Evolutionary conservation across 139 green algal genomes (phyloP), one percentile per base, ranked within the genome.

Genomic region (Asterochloris erici): DNA sequence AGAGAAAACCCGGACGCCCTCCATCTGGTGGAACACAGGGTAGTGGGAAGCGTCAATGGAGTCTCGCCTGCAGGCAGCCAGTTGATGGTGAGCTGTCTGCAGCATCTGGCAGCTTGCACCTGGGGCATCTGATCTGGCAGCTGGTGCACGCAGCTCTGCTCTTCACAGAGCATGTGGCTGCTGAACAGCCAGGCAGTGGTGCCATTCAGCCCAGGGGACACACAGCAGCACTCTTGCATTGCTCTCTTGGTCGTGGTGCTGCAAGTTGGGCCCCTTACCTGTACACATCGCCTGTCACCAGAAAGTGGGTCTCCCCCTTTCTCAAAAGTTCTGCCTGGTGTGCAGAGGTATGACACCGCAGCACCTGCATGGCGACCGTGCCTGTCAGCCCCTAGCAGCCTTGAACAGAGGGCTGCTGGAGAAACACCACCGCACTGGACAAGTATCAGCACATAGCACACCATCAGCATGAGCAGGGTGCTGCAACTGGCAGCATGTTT

Each of bases 11-110:
- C 91, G 81, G 73, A 87, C 28, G 79, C 84, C 97, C 91, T 99
- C 97, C 96, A 99, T 99, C 90, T 99, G 97, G 85, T 99, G 97
- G 86, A 99, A 99, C 15, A 99, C 97, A 0, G 97, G 97, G 91
- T 99, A 99, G 91, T 99, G 97, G 9, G 97, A 99, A 61, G 95
- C 89, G 84, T 99, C 97, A 77, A 99, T 98, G 64, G 91, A 90
- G 90, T 99, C 97, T 26, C 97, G 89, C 23, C 95, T 78, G 77
- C 82, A 86, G 13, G 82, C 82, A 74, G 82, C 82, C 66, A 27
- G 66, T 71, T 73, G 19, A 24, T 23, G 66, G 9, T 73, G 66
- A 23, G 66, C 66, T 27, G 66, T 73, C 6, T 73, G 66, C 38
- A 54, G 66, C 38, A 54, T 54, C 38, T 54, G 38, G 38, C 38